Evolutionary conservation across 257 asterid species (phyloP).

Genomic region (Pogostemon cablin): DNA sequence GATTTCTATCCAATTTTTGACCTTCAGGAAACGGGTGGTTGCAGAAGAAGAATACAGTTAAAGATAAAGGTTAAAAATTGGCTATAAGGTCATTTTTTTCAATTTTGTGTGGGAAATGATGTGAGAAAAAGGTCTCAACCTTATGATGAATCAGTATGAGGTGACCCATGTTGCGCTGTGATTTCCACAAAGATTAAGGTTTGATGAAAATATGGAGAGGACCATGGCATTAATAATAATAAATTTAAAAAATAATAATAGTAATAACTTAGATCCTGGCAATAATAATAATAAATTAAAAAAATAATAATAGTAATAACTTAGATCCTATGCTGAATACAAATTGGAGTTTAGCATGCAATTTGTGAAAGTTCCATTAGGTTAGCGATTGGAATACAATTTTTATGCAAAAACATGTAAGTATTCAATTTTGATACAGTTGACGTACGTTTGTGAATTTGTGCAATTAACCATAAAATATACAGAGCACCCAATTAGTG

Average conservation of each 20-base stretch:
- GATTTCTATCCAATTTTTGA: not conserved
- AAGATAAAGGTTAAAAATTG: not conserved
- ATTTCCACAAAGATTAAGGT: not conserved
- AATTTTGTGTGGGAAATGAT: not conserved
- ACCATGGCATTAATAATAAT: not conserved
- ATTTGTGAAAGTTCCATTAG: not conserved
- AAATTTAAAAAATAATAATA: no score
- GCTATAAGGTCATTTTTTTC: not conserved
- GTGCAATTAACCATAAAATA: slow-evolving; percentile 25
- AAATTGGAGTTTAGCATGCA: not conserved
- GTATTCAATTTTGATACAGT: not conserved
- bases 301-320: no score
- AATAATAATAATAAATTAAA: no score
- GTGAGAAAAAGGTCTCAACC: not conserved
- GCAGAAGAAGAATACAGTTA: slow-evolving; percentile 1
- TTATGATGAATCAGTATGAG: slow-evolving; percentile 1
- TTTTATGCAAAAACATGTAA: not conserved
- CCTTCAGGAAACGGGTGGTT: not conserved
- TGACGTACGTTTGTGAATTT: not conserved
- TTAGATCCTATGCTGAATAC: not conserved
- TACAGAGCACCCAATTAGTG: slow-evolving; percentile 25
- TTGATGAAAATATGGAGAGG: not conserved
- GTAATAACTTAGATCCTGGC: no score
- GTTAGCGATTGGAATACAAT: not conserved
- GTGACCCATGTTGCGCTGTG: not conserved